Conservation (phyloP, 108 stramenopile genomes). For the Cylindrotheca closterium region DNA sequence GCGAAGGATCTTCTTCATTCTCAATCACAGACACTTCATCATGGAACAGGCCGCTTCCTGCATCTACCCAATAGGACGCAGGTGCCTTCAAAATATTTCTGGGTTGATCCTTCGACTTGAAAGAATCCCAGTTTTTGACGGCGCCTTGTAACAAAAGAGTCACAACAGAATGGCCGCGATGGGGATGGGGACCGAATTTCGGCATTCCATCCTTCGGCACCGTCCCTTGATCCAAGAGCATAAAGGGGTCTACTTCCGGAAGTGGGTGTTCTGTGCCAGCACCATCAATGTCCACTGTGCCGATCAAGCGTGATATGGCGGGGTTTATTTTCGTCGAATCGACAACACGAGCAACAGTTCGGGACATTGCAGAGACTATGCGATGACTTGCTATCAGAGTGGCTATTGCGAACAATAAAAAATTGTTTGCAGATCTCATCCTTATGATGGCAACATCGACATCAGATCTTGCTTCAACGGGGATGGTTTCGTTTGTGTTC, state of each 20-base stretch:
- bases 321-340: constrained; percentile 9
- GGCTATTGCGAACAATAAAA: no score
- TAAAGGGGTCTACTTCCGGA: constrained; percentile 30
- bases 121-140: constrained; percentile 29
- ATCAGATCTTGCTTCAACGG: no score
- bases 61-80: constrained; percentile 37
- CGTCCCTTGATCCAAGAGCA: constrained; percentile 20
- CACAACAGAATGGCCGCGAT: constrained; percentile 36
- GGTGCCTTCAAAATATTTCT: constrained; percentile 14
- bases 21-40: constrained; percentile 24
- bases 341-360: constrained; percentile 19
- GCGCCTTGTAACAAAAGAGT: constrained; percentile 24
- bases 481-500: no score
- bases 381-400: no score
- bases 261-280: constrained; percentile 23
- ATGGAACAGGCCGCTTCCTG: constrained; percentile 31
- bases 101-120: not conserved
- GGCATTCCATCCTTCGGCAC: constrained; percentile 14
- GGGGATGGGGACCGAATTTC: constrained; percentile 34
- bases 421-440: no score
- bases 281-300: constrained; percentile 34
- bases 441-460: no score
- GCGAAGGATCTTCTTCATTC: constrained; percentile 17
- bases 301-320: constrained; percentile 21
- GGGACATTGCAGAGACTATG: no score